A percentile compares a stretch with the other conserved stretches of the same genome.
phyloP scores from a whole-genome alignment of 176 grass and related monocot genomes.

The Oryza nivara region DNA sequence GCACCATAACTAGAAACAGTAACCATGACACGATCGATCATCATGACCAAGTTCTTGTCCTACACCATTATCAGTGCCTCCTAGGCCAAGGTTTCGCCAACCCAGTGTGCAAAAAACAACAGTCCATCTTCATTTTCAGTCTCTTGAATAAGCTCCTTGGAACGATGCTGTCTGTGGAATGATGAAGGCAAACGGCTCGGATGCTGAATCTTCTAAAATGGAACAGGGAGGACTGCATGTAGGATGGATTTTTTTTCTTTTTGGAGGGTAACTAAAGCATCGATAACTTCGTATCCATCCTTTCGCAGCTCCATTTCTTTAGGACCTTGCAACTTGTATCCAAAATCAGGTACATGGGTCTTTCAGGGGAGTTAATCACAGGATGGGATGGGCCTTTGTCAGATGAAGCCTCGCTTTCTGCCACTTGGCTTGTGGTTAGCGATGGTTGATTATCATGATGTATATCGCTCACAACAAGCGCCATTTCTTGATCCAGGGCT shows the following conservation, averaged over 20 bases:
- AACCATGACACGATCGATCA: background rate
- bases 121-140: constrained; percentile 22
- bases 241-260: background rate
- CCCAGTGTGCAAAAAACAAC: background rate
- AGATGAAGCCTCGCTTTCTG: background rate
- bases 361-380: background rate
- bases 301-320: background rate
- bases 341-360: background rate
- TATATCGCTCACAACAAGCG: background rate
- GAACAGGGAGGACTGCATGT: background rate
- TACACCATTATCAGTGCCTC: background rate
- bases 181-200: background rate
- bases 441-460: constrained; percentile 4
- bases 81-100: background rate
- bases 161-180: background rate
- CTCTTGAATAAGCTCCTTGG: constrained; percentile 16
- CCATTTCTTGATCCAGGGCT: constrained; percentile 11
- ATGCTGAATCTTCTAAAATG: background rate
- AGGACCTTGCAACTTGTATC: background rate
- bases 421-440: background rate
- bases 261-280: background rate
- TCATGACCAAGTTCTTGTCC: background rate
- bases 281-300: background rate
- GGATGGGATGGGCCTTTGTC: background rate
- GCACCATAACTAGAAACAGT: background rate